phyloP scores from a whole-genome alignment of 305 asterid species.

The Fraxinus velutina region DNA sequence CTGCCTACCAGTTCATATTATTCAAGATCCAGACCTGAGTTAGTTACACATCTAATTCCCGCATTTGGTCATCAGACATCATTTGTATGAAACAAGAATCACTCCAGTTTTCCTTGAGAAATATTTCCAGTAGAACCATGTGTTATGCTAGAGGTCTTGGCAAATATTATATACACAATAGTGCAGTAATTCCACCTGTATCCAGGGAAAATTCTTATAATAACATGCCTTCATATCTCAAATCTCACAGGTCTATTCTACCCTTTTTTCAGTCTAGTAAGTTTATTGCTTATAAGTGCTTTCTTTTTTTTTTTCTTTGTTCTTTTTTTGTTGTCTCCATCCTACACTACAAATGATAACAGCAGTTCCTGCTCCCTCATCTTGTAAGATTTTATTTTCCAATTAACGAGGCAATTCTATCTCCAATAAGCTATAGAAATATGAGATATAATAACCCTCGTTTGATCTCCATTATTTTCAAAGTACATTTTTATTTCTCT shows the following conservation, averaged over 20 bases:
- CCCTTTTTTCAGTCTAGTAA: neutral
- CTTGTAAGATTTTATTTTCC: neutral
- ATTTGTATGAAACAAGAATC: neutral
- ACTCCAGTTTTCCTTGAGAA: neutral
- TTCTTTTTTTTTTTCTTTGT: neutral
- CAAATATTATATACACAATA: neutral
- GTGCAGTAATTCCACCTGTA: neutral
- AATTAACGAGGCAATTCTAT: neutral
- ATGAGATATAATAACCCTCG: neutral
- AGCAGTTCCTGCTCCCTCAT: neutral
- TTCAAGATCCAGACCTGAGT: neutral
- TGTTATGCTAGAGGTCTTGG: neutral
- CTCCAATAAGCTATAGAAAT: neutral
- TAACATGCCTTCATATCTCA: neutral
- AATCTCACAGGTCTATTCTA: neutral
- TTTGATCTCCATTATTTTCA: too few species aligned
- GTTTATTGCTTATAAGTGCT: neutral
- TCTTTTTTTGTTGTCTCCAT: neutral
- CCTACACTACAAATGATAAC: neutral
- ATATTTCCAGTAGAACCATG: neutral
- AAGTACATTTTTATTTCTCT: too few species aligned
- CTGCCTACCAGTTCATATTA: neutral
- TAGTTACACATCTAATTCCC: neutral
- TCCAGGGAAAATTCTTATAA: neutral
- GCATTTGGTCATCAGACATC: neutral